Conservation (phyloP, 345 rosid genomes). For the Gossypium sturtianum region DNA sequence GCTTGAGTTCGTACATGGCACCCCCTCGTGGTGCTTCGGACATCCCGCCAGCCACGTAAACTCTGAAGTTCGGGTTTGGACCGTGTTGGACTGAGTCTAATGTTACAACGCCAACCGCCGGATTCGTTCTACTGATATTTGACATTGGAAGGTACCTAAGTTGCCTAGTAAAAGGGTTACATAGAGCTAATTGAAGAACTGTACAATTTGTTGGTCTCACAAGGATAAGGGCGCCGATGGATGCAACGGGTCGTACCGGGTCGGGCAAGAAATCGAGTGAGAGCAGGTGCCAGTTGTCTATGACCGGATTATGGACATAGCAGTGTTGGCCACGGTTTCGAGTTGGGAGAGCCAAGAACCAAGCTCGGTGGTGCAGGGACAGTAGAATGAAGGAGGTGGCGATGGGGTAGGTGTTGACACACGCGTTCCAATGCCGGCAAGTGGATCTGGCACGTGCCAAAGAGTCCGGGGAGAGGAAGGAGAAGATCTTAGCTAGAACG, state of each 20-base stretch:
- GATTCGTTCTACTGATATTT: constrained; percentile 33
- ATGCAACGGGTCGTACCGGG: constrained; percentile 30
- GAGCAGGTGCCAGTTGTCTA: constrained; percentile 31
- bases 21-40: constrained; percentile 27
- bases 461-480: constrained; percentile 44
- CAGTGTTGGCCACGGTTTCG: constrained; percentile 28
- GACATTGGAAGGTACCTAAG: constrained; percentile 34
- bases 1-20: constrained; percentile 32
- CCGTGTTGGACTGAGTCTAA: constrained; percentile 4
- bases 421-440: constrained; percentile 39
- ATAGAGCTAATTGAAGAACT: constrained; percentile 23
- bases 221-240: constrained; percentile 38
- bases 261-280: constrained; percentile 30
- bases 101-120: constrained; percentile 38
- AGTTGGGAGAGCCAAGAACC: constrained; percentile 48
- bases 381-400: not conserved
- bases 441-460: constrained; percentile 38
- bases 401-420: constrained; percentile 23
- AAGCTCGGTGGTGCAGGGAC: constrained; percentile 21
- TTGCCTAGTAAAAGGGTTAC: constrained; percentile 44
- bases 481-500: constrained; percentile 36
- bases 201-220: constrained; percentile 27
- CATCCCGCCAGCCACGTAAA: constrained; percentile 61
- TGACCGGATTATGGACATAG: constrained; percentile 35
- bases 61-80: constrained; percentile 17